Base-by-base conservation (phyloP, 2,329 filamentous ascomycete genomes). In the Aspergillus awamori region DNA sequence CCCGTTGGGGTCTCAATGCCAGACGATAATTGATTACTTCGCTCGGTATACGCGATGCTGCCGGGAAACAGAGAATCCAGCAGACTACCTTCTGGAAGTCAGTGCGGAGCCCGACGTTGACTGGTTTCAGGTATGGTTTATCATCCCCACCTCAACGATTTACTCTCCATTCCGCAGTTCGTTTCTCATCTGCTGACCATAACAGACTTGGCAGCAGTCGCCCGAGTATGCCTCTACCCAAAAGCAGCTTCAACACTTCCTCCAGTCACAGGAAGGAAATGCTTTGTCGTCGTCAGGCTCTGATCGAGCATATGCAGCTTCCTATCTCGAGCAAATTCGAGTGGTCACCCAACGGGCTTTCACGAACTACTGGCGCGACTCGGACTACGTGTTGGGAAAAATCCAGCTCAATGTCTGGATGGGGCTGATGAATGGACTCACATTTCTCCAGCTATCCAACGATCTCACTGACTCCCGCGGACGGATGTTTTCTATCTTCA, bases 241-340 rank as follows among this genome's bases (percentile, higher is more conserved):
- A 6, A 36, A 15, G 33, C 33, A 36, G 11, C 33, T 36, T 36
- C 33, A 36, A 1, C 33, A 36, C 33, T 36, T 36, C 2, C 4
- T 13, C 5, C 33, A 36, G 1, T 11, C 33, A 36, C 36, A 3
- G 17, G 26, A 8, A 24, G 38, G 17, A 33, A 15, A 22, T 17
- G n/a, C 24, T n/a, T 45, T 45, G 11, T 20, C 2, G n/a, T 49
- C 15, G 4, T 10, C 47, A 8, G 17, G 22, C 2, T 5, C 15
- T 45, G 58, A 26, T 51, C 45, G 10, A 20, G 33, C 26, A 17
- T 63, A 65, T 26, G 60, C 64, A 5, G 55, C 76, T 24, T 76
- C 73, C 0, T 69, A 84, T 33, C 80, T 83, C 52, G 62, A 76
- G 0, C 86, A 85, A 60, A 83, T 86, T 43, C 76, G 80, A 91